phyloP scores from a whole-genome alignment of 129 eudicot species.

The Escallonia rubra region DNA sequence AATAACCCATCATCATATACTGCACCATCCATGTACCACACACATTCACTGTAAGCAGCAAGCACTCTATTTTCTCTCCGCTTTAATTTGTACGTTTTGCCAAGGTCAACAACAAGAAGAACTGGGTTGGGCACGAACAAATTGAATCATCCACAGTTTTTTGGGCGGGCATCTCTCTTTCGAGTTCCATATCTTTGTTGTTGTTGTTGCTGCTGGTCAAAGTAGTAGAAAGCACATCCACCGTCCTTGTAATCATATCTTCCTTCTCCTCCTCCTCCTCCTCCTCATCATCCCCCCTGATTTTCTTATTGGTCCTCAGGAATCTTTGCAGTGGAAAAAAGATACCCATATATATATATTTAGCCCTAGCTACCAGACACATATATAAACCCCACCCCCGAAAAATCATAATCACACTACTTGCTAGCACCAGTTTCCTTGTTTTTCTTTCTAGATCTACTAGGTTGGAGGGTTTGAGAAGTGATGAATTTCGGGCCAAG shows the following conservation, averaged over 20 bases:
- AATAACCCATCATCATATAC: background rate
- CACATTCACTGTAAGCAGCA: background rate
- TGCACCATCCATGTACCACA: no score
- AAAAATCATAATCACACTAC: no score
- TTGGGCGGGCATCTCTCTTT: background rate
- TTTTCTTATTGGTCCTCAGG: slow-evolving; percentile 2
- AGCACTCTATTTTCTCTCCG: background rate
- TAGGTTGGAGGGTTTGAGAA: slow-evolving; percentile 6
- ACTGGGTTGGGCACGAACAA: background rate
- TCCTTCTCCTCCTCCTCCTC: background rate
- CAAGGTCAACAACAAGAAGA: slow-evolving; percentile 18
- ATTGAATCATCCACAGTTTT: slow-evolving; percentile 6
- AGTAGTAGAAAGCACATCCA: slow-evolving; percentile 9
- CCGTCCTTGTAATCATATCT: slow-evolving; percentile 5
- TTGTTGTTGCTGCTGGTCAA: slow-evolving; percentile 13
- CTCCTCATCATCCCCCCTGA: background rate
- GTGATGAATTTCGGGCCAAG: slow-evolving; percentile 49
- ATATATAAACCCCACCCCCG: no score
- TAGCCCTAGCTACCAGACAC: no score
- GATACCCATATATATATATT: no score
- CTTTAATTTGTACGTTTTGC: background rate
- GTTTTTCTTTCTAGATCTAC: background rate
- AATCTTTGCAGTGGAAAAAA: no score
- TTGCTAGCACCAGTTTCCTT: no score
- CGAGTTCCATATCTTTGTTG: slow-evolving; percentile 1